Evolutionary conservation across 2,329 filamentous ascomycete genomes (phyloP).

Genomic region (Colletotrichum abscissum): DNA sequence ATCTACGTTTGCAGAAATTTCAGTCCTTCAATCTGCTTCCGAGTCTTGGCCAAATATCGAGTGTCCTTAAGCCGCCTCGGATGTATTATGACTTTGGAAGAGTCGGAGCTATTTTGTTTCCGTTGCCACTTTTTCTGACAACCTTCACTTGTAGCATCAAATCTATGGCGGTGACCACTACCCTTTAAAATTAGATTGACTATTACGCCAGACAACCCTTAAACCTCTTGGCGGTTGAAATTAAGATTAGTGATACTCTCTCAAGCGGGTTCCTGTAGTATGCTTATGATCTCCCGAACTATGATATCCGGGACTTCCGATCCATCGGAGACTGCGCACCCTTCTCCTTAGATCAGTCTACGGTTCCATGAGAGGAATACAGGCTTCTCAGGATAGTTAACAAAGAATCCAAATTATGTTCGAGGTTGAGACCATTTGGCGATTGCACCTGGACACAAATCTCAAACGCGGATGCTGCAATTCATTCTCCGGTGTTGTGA

Average conservation of each 20-base stretch:
- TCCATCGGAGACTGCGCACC: too few species aligned
- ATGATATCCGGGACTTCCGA: too few species aligned
- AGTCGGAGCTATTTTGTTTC: not conserved
- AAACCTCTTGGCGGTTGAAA: too few species aligned
- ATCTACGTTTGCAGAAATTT: not conserved
- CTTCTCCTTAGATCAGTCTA: too few species aligned
- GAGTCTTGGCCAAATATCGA: not conserved
- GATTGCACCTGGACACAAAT: too few species aligned
- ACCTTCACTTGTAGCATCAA: not conserved
- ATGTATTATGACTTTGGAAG: not conserved
- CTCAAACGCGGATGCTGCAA: too few species aligned
- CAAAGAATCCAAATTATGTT: rapidly evolving
- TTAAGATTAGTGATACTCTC: not conserved
- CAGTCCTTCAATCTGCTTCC: not conserved
- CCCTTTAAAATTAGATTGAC: rapidly evolving
- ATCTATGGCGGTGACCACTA: rapidly evolving
- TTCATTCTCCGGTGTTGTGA: too few species aligned
- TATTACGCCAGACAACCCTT: not conserved
- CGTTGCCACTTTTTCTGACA: not conserved
- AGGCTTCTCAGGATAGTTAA: too few species aligned
- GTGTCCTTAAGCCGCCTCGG: not conserved
- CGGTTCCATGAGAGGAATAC: too few species aligned
- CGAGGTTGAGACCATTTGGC: too few species aligned
- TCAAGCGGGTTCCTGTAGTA: not conserved
- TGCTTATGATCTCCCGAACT: too few species aligned